Conservation (phyloP, 1,139 yeast species). For the Taphrina pruni region DNA sequence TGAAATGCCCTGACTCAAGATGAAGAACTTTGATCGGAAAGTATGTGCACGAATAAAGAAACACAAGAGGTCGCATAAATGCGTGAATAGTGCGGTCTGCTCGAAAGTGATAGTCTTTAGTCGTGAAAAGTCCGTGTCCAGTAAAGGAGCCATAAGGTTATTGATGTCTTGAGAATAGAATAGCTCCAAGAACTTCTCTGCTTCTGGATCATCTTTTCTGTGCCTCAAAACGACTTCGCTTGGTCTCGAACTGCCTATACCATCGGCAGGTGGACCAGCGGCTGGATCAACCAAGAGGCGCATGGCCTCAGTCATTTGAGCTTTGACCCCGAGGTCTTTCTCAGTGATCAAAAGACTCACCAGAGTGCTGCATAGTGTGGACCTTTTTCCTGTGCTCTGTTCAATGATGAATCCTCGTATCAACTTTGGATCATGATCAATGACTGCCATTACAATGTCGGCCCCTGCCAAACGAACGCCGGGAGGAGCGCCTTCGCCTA, state of each 20-base stretch:
- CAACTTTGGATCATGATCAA: slow-evolving; percentile 80
- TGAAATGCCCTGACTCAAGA: slow-evolving; percentile 45
- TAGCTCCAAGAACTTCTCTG: slow-evolving; percentile 62
- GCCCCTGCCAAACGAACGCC: slow-evolving; percentile 74
- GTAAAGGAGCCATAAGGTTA: slow-evolving; percentile 61
- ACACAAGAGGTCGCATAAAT: slow-evolving; percentile 47
- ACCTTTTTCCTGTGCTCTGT: slow-evolving; percentile 21
- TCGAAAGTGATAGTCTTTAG: slow-evolving; percentile 28
- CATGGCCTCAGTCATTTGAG: slow-evolving; percentile 84
- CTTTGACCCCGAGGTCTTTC: slow-evolving; percentile 71
- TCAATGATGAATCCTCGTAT: slow-evolving; percentile 52
- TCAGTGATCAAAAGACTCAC: slow-evolving; percentile 69
- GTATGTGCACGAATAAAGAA: slow-evolving; percentile 47
- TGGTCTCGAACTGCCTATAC: slow-evolving; percentile 31
- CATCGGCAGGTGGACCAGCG: slow-evolving; percentile 45
- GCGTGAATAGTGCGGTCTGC: slow-evolving; percentile 41
- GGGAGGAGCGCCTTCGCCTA: slow-evolving; percentile 58
- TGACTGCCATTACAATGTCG: slow-evolving; percentile 77
- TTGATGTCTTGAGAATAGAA: slow-evolving; percentile 71
- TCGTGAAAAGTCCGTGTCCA: slow-evolving; percentile 49
- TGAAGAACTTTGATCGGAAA: slow-evolving; percentile 44
- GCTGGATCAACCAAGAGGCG: slow-evolving; percentile 71
- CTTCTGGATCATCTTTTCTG: slow-evolving; percentile 51
- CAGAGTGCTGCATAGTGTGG: slow-evolving; percentile 60
- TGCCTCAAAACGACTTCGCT: slow-evolving; percentile 44